Evolutionary conservation across 441 rosid genomes (phyloP).

Genomic region (Biscutella auriculata): DNA sequence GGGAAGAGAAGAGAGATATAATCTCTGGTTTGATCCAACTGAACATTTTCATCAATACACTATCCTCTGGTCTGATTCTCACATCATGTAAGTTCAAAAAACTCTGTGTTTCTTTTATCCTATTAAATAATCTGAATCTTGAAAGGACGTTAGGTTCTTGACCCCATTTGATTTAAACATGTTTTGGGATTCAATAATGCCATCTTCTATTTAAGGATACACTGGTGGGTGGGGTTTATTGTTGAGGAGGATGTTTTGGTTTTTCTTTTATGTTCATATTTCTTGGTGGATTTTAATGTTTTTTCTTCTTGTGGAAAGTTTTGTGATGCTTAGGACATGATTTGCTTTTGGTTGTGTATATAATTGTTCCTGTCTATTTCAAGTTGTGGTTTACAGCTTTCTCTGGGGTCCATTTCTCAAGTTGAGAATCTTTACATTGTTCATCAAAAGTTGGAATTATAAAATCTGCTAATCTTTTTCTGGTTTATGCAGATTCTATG

Average conservation of each 20-base stretch:
- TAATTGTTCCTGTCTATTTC: constrained; percentile 16
- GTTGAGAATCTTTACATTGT: no score
- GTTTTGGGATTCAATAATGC: constrained; percentile 5
- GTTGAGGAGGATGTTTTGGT: constrained; percentile 1
- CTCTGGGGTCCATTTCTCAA: no score
- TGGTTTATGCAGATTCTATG: constrained; percentile 49
- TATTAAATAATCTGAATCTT: not conserved
- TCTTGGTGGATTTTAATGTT: constrained; percentile 9
- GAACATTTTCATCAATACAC: constrained; percentile 84
- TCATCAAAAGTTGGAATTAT: no score
- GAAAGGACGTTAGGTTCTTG: constrained; percentile 6
- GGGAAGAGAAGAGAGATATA: constrained; percentile 95
- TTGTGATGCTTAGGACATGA: constrained; percentile 20
- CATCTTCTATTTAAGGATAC: constrained; percentile 18
- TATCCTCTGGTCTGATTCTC: constrained; percentile 88
- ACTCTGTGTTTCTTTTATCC: constrained; percentile 5
- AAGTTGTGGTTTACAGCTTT: no score
- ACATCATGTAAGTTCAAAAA: constrained; percentile 51
- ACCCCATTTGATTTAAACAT: constrained; percentile 5
- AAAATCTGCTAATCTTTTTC: no score
- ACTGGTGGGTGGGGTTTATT: constrained; percentile 18
- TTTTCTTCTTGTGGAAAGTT: constrained; percentile 18
- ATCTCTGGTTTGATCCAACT: constrained; percentile 92
- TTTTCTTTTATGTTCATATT: not conserved
- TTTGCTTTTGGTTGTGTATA: constrained; percentile 17